phyloP scores from a whole-genome alignment of 805 yeast genomes.

The Yamadazyma akitaensis region DNA sequence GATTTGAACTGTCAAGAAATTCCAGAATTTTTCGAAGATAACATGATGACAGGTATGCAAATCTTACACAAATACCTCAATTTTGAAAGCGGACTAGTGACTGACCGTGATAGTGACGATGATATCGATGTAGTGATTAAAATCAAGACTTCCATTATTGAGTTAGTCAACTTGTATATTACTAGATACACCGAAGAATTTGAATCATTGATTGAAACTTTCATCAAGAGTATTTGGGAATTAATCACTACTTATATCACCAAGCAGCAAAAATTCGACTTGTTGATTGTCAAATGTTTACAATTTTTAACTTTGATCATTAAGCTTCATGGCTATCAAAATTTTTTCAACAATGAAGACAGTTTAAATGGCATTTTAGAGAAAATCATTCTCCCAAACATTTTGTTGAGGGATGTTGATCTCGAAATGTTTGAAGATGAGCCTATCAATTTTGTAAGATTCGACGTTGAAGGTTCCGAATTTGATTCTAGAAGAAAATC shows the following conservation, averaged over 20 bases:
- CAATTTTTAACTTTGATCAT: slow-evolving; percentile 81
- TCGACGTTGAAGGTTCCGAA: slow-evolving; percentile 95
- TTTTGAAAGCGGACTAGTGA: slow-evolving; percentile 52
- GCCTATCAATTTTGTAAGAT: slow-evolving; percentile 86
- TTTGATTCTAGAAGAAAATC: slow-evolving; percentile 89
- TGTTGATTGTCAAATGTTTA: slow-evolving; percentile 76
- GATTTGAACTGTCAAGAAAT: slow-evolving; percentile 97
- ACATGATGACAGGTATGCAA: slow-evolving; percentile 71
- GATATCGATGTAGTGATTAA: slow-evolving; percentile 67
- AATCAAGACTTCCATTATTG: slow-evolving; percentile 80
- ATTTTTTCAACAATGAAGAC: slow-evolving; percentile 60
- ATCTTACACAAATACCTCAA: slow-evolving; percentile 77
- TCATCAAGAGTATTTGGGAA: slow-evolving; percentile 81
- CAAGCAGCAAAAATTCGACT: slow-evolving; percentile 73
- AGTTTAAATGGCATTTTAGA: slow-evolving; percentile 70
- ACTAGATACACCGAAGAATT: slow-evolving; percentile 91
- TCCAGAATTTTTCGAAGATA: slow-evolving; percentile 96
- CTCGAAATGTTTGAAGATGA: slow-evolving; percentile 95
- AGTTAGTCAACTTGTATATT: slow-evolving; percentile 78
- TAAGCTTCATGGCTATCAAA: slow-evolving; percentile 61
- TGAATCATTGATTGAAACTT: slow-evolving; percentile 68
- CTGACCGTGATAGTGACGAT: slow-evolving; percentile 58
- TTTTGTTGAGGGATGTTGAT: slow-evolving; percentile 80
- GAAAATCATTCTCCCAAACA: slow-evolving; percentile 84
- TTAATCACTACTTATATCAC: slow-evolving; percentile 61